Evolutionary conservation across 495 filamentous ascomycete genomes (phyloP).

Genomic region (Neurospora intermedia): DNA sequence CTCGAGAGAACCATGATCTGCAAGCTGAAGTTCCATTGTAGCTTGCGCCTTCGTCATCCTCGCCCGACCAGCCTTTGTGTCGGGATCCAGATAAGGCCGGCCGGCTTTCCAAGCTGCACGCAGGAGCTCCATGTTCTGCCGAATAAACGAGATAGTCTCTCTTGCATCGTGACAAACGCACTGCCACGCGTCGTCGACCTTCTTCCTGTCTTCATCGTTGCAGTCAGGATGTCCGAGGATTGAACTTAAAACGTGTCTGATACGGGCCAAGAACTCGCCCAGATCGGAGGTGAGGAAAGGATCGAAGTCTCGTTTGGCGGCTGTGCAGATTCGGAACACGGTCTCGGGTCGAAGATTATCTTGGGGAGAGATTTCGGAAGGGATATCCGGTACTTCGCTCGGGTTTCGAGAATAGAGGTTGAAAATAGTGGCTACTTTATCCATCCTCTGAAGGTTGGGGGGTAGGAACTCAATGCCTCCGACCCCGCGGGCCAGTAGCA

Average conservation of each 20-base stretch:
- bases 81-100: not conserved
- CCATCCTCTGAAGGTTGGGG: too few relatives aligned
- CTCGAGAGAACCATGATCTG: not conserved
- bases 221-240: not conserved
- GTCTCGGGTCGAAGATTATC: not conserved
- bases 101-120: not conserved
- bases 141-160: not conserved
- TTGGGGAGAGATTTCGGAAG: not conserved
- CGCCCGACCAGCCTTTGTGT: not conserved
- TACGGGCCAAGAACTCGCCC: not conserved
- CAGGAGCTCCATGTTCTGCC: not conserved
- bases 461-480: too few relatives aligned
- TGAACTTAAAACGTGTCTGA: not conserved
- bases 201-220: not conserved
- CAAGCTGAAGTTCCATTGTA: not conserved
- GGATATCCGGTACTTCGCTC: too few relatives aligned
- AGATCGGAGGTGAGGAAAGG: not conserved
- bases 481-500: too few relatives aligned
- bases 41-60: not conserved
- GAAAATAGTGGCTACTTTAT: too few relatives aligned
- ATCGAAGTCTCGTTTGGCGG: not conserved
- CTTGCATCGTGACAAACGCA: not conserved
- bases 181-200: not conserved
- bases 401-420: too few relatives aligned
- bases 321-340: not conserved